Percentiles rank a stretch among this genome's conserved stretches.
These are phyloP conservation scores for Schizophyllum commune DNA, from an alignment of 1,284 basidiomycete genomes.

Conservation along the genomic window DNA sequence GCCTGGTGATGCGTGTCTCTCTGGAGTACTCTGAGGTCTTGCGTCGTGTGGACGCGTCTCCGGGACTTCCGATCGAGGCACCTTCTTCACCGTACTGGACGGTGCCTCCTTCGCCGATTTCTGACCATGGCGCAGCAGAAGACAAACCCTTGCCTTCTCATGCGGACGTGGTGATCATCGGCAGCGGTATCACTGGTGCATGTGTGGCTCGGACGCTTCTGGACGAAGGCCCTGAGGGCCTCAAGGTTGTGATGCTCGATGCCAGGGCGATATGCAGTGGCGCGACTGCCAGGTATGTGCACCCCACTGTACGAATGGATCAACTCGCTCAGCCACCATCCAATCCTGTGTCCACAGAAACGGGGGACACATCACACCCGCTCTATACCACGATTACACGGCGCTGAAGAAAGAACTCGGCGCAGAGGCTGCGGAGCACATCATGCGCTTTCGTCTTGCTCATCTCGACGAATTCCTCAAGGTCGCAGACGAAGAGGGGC, in stretches of 20 bases:
- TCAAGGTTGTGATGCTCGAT: slow-evolving; percentile 56
- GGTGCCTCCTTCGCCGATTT: slow-evolving; percentile 42
- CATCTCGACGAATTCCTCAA: slow-evolving; percentile 43
- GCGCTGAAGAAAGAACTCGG: slow-evolving; percentile 43
- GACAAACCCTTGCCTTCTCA: slow-evolving; percentile 31
- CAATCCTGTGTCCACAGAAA: slow-evolving; percentile 34
- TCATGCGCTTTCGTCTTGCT: slow-evolving; percentile 52
- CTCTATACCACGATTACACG: slow-evolving; percentile 52
- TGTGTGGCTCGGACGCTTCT: slow-evolving; percentile 48
- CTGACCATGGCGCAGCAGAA: slow-evolving; percentile 25
- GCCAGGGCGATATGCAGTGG: slow-evolving; percentile 64
- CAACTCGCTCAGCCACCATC: too few relatives aligned
- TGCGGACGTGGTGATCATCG: slow-evolving; percentile 61
- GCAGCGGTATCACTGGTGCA: slow-evolving; percentile 65
- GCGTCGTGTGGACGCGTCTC: slow-evolving; percentile 32
- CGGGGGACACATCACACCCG: slow-evolving; percentile 62
- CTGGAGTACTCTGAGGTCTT: slow-evolving; percentile 15
- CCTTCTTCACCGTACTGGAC: slow-evolving; percentile 57
- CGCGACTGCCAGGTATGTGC: slow-evolving; percentile 54
- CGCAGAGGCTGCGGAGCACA: slow-evolving; percentile 36
- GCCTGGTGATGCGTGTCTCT: slow-evolving; percentile 21
- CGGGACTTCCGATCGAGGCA: slow-evolving; percentile 49
- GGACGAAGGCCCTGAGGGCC: slow-evolving; percentile 16
- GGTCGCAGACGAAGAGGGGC: slow-evolving; percentile 39
- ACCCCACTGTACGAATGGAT: background rate